Conservation (phyloP, 2,329 filamentous ascomycete genomes). For the Aureobasidium subglaciale region DNA sequence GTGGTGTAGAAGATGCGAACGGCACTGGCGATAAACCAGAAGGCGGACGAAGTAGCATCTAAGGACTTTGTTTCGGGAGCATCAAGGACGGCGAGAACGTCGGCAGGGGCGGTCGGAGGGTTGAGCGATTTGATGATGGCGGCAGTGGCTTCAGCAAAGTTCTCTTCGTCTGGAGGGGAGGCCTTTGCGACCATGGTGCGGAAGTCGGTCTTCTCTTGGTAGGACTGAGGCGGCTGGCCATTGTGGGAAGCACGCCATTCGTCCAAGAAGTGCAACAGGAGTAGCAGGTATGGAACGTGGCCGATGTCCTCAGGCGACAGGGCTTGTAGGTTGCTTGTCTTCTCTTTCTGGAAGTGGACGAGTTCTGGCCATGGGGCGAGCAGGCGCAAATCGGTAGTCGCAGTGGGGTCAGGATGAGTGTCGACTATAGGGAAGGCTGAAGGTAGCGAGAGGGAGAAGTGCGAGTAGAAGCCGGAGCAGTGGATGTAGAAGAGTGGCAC, state of each 20-base stretch:
- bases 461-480: conserved; percentile 86
- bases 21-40: conserved; percentile 85
- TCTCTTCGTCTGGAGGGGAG: conserved; percentile 74
- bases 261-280: conserved; percentile 75
- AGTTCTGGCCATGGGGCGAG: conserved; percentile 83
- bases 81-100: conserved; percentile 71
- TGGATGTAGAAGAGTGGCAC: conserved; percentile 77
- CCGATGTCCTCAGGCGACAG: conserved; percentile 47
- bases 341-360: conserved; percentile 54
- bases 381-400: conserved; percentile 77
- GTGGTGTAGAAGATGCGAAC: conserved; percentile 68
- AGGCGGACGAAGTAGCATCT: conserved; percentile 50
- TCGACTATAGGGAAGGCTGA: conserved; percentile 87
- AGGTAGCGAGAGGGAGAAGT: conserved; percentile 72
- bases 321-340: conserved; percentile 49
- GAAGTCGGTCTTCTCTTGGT: conserved; percentile 82
- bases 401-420: conserved; percentile 83
- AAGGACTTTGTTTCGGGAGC: conserved; percentile 52
- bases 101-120: conserved; percentile 57
- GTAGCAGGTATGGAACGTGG: conserved; percentile 78
- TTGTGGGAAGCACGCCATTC: conserved; percentile 68
- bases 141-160: conserved; percentile 85
- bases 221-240: conserved; percentile 62
- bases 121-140: conserved; percentile 85
- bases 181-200: conserved; percentile 64